phyloP scores from a whole-genome alignment of 208 protist genomes.

The Leishmania major region DNA sequence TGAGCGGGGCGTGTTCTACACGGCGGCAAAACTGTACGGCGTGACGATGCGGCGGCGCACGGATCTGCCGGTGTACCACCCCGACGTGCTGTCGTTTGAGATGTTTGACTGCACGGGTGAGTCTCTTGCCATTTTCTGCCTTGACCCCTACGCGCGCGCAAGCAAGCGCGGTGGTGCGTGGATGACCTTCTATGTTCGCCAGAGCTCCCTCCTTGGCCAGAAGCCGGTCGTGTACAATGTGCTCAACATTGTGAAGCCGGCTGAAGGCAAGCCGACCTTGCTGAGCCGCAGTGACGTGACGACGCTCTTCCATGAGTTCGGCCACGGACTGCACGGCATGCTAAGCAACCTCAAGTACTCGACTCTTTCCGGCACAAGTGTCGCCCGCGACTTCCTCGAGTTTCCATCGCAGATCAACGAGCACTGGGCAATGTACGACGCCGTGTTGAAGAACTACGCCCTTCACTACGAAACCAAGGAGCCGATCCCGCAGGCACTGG shows the following conservation, averaged over 20 bases:
- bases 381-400: slow-evolving; percentile 81
- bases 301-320: slow-evolving; percentile 77
- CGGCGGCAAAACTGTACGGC: slow-evolving; percentile 58
- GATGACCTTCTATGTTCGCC: slow-evolving; percentile 59
- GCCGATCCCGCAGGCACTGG: slow-evolving; percentile 45
- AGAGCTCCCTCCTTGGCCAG: slow-evolving; percentile 34
- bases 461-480: slow-evolving; percentile 58
- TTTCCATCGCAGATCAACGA: slow-evolving; percentile 84
- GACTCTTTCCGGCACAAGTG: slow-evolving; percentile 56
- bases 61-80: slow-evolving; percentile 55
- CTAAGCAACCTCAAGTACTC: slow-evolving; percentile 43
- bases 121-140: slow-evolving; percentile 44
- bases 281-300: slow-evolving; percentile 53
- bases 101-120: slow-evolving; percentile 36
- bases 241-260: slow-evolving; percentile 59
- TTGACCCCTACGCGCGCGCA: slow-evolving; percentile 50
- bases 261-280: slow-evolving; percentile 48
- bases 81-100: slow-evolving; percentile 43
- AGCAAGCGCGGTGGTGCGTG: slow-evolving; percentile 61
- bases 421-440: slow-evolving; percentile 58
- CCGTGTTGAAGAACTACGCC: slow-evolving; percentile 56
- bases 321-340: slow-evolving; percentile 82
- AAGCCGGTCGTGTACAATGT: slow-evolving; percentile 51
- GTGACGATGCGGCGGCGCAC: slow-evolving; percentile 44
- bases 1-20: slow-evolving; percentile 57